Conservation (phyloP, 352 stramenopile genomes). For the Pilasporangium apinafurcum region DNA sequence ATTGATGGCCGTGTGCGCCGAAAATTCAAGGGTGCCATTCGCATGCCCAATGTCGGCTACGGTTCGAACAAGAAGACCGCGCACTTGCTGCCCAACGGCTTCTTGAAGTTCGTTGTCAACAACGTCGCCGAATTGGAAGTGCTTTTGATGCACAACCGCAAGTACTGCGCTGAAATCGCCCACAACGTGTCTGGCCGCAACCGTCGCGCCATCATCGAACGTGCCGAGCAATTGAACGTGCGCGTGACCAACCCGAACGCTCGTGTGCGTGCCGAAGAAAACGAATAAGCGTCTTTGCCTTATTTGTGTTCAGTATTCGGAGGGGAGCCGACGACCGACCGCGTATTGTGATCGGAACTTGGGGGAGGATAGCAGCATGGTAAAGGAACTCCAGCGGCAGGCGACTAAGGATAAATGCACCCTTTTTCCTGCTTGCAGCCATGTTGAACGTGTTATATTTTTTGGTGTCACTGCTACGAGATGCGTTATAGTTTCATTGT, state of each 20-base stretch:
- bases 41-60: slow-evolving; percentile 99
- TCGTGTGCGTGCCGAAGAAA: slow-evolving; percentile 96
- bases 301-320: slow-evolving; percentile 1
- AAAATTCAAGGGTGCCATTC: slow-evolving; percentile 98
- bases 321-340: no score
- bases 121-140: slow-evolving; percentile 99
- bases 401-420: slow-evolving; percentile 33
- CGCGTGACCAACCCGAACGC: slow-evolving; percentile 98
- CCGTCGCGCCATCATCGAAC: slow-evolving; percentile 96
- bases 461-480: slow-evolving; percentile 5
- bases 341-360: slow-evolving; percentile 4
- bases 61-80: slow-evolving; percentile 98
- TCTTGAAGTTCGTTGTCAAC: slow-evolving; percentile 99
- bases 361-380: no score
- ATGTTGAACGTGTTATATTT: no score
- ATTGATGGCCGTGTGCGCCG: slow-evolving; percentile 99
- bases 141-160: slow-evolving; percentile 92
- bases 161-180: slow-evolving; percentile 98
- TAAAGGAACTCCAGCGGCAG: slow-evolving; percentile 25
- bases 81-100: slow-evolving; percentile 98
- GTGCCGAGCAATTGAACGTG: slow-evolving; percentile 98
- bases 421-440: no score
- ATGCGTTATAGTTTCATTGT: not conserved
- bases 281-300: slow-evolving; percentile 59
- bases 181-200: slow-evolving; percentile 97